phyloP scores from a whole-genome alignment of 1,139 yeast genomes.

The Saccharomyces uvarum region DNA sequence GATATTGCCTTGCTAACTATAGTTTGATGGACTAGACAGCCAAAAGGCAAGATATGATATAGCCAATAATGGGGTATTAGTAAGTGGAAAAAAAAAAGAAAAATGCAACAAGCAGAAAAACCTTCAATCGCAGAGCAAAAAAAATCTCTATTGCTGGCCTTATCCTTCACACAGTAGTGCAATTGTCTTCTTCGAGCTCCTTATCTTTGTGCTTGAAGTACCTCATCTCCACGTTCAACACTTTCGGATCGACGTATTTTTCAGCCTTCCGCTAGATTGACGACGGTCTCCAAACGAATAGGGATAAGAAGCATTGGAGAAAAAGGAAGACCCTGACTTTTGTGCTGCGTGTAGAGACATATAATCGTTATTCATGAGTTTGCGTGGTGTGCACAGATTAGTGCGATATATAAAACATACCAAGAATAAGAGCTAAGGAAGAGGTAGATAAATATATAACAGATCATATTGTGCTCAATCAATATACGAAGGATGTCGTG shows the following conservation, averaged over 20 bases:
- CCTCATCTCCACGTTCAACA: neutral
- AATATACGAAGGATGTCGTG: neutral
- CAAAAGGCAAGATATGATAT: neutral
- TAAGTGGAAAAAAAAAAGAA: neutral
- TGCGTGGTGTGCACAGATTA: neutral
- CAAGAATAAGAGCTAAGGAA: neutral
- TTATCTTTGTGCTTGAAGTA: neutral
- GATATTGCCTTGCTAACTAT: neutral
- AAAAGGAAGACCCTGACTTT: neutral
- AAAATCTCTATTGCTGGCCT: neutral
- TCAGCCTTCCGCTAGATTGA: neutral
- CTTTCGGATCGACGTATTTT: neutral
- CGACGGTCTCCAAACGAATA: neutral
- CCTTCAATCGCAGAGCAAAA: neutral
- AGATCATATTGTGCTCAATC: neutral
- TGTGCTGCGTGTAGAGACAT: neutral
- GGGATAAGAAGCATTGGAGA: neutral
- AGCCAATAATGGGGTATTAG: neutral
- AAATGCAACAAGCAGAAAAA: neutral
- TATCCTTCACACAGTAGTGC: neutral
- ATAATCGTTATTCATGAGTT: neutral
- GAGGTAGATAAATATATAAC: neutral
- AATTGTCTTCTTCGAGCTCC: neutral
- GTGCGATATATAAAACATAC: neutral
- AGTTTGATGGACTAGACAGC: neutral